These are phyloP conservation scores for Aegle marmelos DNA, from an alignment of 345 rosid genomes.

Conservation along the genomic window DNA sequence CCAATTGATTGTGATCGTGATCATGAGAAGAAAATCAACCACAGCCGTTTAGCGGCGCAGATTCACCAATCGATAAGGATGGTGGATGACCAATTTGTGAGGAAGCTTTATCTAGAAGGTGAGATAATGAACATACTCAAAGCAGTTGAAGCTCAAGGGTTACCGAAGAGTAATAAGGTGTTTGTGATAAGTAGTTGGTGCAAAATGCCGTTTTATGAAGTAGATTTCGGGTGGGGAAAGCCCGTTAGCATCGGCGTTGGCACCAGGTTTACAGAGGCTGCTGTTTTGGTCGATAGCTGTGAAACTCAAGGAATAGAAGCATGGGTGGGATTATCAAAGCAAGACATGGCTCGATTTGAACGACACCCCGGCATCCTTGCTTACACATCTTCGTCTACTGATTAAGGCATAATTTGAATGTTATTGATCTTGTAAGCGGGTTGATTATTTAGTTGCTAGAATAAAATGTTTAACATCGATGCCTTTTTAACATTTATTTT, in stretches of 20 bases:
- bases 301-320: slow-evolving; percentile 28
- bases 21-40: not conserved
- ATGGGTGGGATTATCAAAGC: slow-evolving; percentile 23
- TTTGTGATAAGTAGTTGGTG: not conserved
- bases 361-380: slow-evolving; percentile 10
- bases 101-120: not conserved
- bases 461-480: not conserved
- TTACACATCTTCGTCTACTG: slow-evolving; percentile 2
- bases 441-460: not conserved
- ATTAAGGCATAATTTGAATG: not conserved
- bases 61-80: not conserved
- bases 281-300: not conserved
- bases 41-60: not conserved
- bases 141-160: not conserved
- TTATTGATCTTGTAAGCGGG: not conserved
- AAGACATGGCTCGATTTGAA: slow-evolving; percentile 22
- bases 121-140: not conserved
- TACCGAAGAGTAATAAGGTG: not conserved
- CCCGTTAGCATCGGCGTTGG: not conserved
- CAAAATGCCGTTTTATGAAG: not conserved
- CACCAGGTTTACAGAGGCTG: not conserved
- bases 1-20: not conserved
- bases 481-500: not conserved
- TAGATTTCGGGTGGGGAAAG: not conserved
- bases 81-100: not conserved